Percentiles rank a stretch among this genome's conserved stretches.
Conservation (phyloP, 2,329 filamentous ascomycete species). For the Dendrostoma leiphaemia region DNA sequence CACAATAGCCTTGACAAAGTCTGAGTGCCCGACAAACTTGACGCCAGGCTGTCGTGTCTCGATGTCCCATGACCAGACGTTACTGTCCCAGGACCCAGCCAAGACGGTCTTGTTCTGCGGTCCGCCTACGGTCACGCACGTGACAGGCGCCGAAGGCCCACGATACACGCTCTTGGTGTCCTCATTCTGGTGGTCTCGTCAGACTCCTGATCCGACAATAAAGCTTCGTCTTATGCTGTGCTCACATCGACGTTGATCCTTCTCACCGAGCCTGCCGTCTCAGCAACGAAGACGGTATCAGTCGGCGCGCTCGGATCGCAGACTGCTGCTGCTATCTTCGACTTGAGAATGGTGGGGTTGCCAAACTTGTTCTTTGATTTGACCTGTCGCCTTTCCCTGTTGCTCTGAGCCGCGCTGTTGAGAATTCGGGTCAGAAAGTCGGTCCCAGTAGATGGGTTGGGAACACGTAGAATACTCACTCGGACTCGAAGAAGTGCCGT, state of each 20-base stretch:
- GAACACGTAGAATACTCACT: slow-evolving; percentile 59
- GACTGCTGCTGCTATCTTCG: slow-evolving; percentile 78
- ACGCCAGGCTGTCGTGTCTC: slow-evolving; percentile 51
- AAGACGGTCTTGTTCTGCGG: slow-evolving; percentile 61
- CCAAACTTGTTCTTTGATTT: slow-evolving; percentile 78
- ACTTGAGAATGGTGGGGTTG: slow-evolving; percentile 73
- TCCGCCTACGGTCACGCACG: slow-evolving; percentile 68
- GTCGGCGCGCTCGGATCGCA: slow-evolving; percentile 61
- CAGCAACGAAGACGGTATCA: slow-evolving; percentile 71
- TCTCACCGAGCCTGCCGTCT: slow-evolving; percentile 80
- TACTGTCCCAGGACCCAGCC: slow-evolving; percentile 93
- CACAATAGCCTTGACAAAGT: slow-evolving; percentile 86
- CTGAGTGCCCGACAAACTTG: slow-evolving; percentile 73
- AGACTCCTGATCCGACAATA: background rate
- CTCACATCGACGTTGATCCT: slow-evolving; percentile 72
- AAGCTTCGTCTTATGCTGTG: background rate
- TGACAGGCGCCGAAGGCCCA: slow-evolving; percentile 77
- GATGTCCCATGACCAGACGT: slow-evolving; percentile 81
- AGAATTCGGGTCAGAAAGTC: slow-evolving; percentile 2
- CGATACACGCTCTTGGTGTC: slow-evolving; percentile 54
- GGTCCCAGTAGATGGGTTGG: slow-evolving; percentile 28
- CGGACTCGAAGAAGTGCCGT: slow-evolving; percentile 89
- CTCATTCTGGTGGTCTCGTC: slow-evolving; percentile 31
- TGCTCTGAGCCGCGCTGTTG: slow-evolving; percentile 47
- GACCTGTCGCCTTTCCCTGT: slow-evolving; percentile 60